Base-by-base conservation (phyloP, 495 filamentous ascomycete species). In the Umbilicaria muhlenbergii region DNA sequence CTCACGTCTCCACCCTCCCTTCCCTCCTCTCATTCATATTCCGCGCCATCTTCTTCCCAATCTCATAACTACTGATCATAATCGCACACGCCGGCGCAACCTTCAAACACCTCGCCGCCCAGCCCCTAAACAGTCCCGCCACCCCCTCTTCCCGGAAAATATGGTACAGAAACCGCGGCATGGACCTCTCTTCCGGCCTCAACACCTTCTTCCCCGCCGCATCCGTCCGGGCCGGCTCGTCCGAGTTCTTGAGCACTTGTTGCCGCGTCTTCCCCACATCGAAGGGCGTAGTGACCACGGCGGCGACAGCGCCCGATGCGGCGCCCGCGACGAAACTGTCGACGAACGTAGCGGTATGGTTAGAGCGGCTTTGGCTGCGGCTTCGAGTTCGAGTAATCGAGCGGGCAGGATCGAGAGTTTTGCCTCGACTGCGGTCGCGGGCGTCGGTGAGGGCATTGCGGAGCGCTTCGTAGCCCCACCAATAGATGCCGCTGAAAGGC, bases 51-150 rank as follows among this genome's bases (percentile, higher is more conserved):
- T 80, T 80, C 73, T 98, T 98, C 11, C 92, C 87, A 17, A 96
- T 71, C 61, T 98, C 91, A 53, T 96, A 98, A 44, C 77, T 92
- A 44, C 85, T 93, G 49, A 98, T 98, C 91, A 98, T 98, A 53
- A 98, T 95, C n/a, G 92, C 91, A 62, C 91, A 96, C 12, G 88
- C 86, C 1, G 91, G 91, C 11, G 91, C 88, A 5, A 96, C 88
- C 54, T 96, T 96, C 37, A 98, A 63, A 49, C 86, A 94, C 32
- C 91, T 69, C 0, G 91, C 86, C 14, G 81, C 80, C 81, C 86
- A 94, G 11, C 92, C 91, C 44, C 70, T 83, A 70, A 88, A 96
- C 11, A 98, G 62, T 0, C 89, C 92, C 0, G 72, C 57, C 32
- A 76, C 49, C 1, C 91, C 91, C 61, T 95, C 88, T 39, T 81